Conservation (phyloP, 352 stramenopile species). For the Elongisporangium undulatum region DNA sequence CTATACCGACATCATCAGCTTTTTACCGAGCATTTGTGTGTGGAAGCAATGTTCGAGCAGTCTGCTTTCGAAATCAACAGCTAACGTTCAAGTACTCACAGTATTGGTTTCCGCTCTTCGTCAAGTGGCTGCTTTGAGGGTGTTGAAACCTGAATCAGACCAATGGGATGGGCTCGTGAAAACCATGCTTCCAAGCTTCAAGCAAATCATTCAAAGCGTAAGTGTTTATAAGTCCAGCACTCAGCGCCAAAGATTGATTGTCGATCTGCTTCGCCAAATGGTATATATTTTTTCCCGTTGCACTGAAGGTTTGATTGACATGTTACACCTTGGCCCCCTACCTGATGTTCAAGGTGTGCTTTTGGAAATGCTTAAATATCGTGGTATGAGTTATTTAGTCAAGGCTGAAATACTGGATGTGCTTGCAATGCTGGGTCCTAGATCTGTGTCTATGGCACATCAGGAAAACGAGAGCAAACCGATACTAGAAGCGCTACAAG, state of each 20-base stretch:
- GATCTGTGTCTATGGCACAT: constrained; percentile 5
- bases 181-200: constrained; percentile 30
- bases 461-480: constrained; percentile 7
- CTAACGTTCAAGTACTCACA: constrained; percentile 25
- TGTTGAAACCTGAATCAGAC: constrained; percentile 22
- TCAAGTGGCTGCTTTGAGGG: constrained; percentile 27
- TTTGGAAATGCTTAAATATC: constrained; percentile 29
- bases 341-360: constrained; percentile 29
- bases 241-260: constrained; percentile 27
- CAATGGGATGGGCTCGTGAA: constrained; percentile 51
- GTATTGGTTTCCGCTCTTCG: constrained; percentile 32
- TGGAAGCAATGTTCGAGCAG: constrained; percentile 31
- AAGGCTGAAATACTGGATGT: constrained; percentile 56
- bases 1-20: constrained; percentile 38
- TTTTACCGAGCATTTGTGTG: constrained; percentile 30
- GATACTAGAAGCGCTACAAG: constrained; percentile 28
- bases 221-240: constrained; percentile 13
- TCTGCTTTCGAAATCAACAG: constrained; percentile 23
- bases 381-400: constrained; percentile 41
- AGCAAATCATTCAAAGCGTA: constrained; percentile 35
- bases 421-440: constrained; percentile 24
- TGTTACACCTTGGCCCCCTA: constrained; percentile 26
- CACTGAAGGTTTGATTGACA: constrained; percentile 19
- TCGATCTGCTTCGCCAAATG: constrained; percentile 42
- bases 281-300: constrained; percentile 37